Evolutionary conservation across 441 rosid genomes (phyloP).

Genomic region (Biscutella auriculata): DNA sequence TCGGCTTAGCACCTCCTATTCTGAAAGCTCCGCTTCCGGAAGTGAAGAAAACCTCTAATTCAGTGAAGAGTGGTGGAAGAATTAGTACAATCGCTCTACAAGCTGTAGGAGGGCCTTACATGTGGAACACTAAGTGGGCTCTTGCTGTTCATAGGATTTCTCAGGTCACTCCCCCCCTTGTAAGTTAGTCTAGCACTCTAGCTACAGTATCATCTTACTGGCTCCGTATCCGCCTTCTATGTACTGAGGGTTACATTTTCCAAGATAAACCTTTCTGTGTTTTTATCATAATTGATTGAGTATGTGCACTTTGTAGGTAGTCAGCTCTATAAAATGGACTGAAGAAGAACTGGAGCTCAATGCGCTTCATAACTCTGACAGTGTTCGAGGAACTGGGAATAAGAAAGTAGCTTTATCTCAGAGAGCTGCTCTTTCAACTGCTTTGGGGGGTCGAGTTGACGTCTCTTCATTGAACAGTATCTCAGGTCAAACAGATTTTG

Average conservation of each 20-base stretch:
- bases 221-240: neutral
- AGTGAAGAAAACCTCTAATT: constrained; percentile 41
- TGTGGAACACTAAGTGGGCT: constrained; percentile 76
- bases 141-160: constrained; percentile 78
- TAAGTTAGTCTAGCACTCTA: constrained; percentile 25
- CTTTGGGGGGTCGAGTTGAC: constrained; percentile 77
- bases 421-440: constrained; percentile 71
- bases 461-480: constrained; percentile 62
- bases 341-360: too few species aligned
- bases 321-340: too few species aligned
- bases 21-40: constrained; percentile 33
- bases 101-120: constrained; percentile 77
- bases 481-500: constrained; percentile 38
- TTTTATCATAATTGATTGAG: neutral
- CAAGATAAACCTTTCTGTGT: neutral
- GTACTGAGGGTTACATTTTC: neutral
- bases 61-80: constrained; percentile 56
- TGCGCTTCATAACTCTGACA: constrained; percentile 54
- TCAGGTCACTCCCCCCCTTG: constrained; percentile 94
- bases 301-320: neutral
- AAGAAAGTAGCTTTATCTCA: constrained; percentile 75
- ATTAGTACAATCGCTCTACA: constrained; percentile 43
- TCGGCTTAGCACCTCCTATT: constrained; percentile 86
- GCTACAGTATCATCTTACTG: neutral
- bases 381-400: constrained; percentile 62